A percentile compares a stretch with the other conserved stretches of the same genome.
Conservation (phyloP, 2,329 filamentous ascomycete species). For the Periconia sp. region DNA sequence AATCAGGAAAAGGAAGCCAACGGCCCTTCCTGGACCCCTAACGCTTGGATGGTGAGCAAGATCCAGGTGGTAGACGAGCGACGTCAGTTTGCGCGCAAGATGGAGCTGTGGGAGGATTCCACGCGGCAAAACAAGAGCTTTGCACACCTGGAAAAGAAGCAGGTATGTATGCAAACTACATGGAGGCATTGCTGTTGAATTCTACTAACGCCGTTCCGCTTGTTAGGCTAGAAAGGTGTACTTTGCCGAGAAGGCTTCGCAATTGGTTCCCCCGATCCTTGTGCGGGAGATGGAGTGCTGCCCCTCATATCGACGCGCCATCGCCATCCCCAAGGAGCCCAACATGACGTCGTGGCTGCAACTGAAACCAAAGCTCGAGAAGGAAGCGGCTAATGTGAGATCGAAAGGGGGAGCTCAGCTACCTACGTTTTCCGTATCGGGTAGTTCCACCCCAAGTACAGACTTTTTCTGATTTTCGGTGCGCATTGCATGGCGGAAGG, state of each 20-base stretch:
- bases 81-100: slow-evolving; percentile 35
- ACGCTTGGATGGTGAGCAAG: slow-evolving; percentile 25
- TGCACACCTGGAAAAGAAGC: slow-evolving; percentile 36
- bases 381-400: slow-evolving; percentile 29
- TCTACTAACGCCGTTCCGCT: no score
- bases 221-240: slow-evolving; percentile 23
- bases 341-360: slow-evolving; percentile 40
- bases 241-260: slow-evolving; percentile 40
- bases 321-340: slow-evolving; percentile 43
- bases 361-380: slow-evolving; percentile 40
- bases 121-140: slow-evolving; percentile 29
- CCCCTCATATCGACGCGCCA: slow-evolving; percentile 41
- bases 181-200: no score
- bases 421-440: background rate
- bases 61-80: slow-evolving; percentile 31
- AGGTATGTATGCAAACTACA: slow-evolving; percentile 16
- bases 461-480: background rate
- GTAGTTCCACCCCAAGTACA: slow-evolving; percentile 2
- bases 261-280: slow-evolving; percentile 41
- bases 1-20: slow-evolving; percentile 17
- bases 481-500: background rate
- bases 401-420: background rate
- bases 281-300: slow-evolving; percentile 39
- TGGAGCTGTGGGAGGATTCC: slow-evolving; percentile 42
- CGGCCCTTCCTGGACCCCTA: slow-evolving; percentile 20